These are phyloP conservation scores for Aspergillus spinulosporus DNA, from an alignment of 2,329 filamentous ascomycete species.

Conservation along the genomic window DNA sequence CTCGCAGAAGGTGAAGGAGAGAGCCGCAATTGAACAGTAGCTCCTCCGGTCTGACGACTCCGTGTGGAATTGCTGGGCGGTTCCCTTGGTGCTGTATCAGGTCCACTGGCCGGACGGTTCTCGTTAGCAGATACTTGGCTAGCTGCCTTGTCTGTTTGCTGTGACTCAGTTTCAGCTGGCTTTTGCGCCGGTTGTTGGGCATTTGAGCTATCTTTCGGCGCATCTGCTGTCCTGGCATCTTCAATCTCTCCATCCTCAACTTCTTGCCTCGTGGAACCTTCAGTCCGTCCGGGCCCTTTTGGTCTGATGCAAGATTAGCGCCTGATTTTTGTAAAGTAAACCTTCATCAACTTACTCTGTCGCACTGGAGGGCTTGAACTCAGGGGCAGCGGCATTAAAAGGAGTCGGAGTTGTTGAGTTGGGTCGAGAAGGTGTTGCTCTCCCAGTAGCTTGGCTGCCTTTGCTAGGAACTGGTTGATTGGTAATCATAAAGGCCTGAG, in stretches of 20 bases:
- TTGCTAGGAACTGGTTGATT: slow-evolving; percentile 24
- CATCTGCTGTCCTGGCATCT: slow-evolving; percentile 47
- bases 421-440: slow-evolving; percentile 29
- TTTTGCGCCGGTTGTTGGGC: slow-evolving; percentile 17
- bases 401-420: slow-evolving; percentile 35
- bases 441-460: slow-evolving; percentile 23
- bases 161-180: slow-evolving; percentile 16
- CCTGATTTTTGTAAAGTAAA: background rate
- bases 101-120: slow-evolving; percentile 5
- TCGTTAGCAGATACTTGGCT: slow-evolving; percentile 14
- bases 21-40: slow-evolving; percentile 19
- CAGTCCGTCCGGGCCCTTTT: slow-evolving; percentile 27
- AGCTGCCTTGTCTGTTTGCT: slow-evolving; percentile 16
- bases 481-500: slow-evolving; percentile 48
- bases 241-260: slow-evolving; percentile 50
- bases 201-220: slow-evolving; percentile 16
- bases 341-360: slow-evolving; percentile 37
- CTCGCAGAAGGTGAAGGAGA: slow-evolving; percentile 25
- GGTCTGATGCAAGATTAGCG: slow-evolving; percentile 24
- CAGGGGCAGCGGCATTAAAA: slow-evolving; percentile 44
- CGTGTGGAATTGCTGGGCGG: slow-evolving; percentile 11
- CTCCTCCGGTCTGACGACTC: slow-evolving; percentile 17
- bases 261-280: slow-evolving; percentile 34
- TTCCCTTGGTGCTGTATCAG: slow-evolving; percentile 17
- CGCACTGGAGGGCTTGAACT: slow-evolving; percentile 40